Conservation (phyloP, 495 filamentous ascomycete genomes). For the Xylaria acuta region DNA sequence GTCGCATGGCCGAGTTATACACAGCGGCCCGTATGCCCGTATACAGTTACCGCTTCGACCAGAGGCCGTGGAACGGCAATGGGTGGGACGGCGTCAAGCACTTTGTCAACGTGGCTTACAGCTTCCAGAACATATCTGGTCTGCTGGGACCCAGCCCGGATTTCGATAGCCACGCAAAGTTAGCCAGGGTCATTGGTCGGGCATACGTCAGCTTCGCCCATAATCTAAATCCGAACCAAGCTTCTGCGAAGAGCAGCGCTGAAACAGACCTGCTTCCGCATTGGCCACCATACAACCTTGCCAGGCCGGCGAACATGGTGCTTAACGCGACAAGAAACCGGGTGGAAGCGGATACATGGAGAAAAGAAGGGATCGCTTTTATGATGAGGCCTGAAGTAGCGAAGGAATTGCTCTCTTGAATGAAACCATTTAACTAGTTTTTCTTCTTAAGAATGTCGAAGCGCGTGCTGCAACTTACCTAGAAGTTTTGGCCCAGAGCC, state of each 20-base stretch:
- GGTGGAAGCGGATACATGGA: slow-evolving; percentile 48
- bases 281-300: slow-evolving; percentile 54
- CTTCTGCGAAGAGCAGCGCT: slow-evolving; percentile 30
- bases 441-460: neutral
- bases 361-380: slow-evolving; percentile 50
- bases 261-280: slow-evolving; percentile 37
- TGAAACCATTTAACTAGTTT: neutral
- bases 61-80: slow-evolving; percentile 48
- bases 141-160: slow-evolving; percentile 56
- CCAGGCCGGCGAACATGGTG: slow-evolving; percentile 51
- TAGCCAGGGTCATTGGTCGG: slow-evolving; percentile 59
- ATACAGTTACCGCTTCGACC: slow-evolving; percentile 70
- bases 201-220: slow-evolving; percentile 64
- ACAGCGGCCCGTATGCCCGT: slow-evolving; percentile 51
- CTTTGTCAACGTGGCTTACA: slow-evolving; percentile 66
- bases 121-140: slow-evolving; percentile 63
- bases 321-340: slow-evolving; percentile 48
- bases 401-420: slow-evolving; percentile 38
- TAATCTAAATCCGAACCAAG: slow-evolving; percentile 57
- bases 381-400: slow-evolving; percentile 44
- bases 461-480: neutral
- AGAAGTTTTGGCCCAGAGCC: neutral
- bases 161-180: slow-evolving; percentile 50
- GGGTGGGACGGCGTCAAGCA: slow-evolving; percentile 56
- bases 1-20: slow-evolving; percentile 62